Base-by-base conservation (phyloP, 31 red algal genomes). In the Odonthalia washingtoniensis region DNA sequence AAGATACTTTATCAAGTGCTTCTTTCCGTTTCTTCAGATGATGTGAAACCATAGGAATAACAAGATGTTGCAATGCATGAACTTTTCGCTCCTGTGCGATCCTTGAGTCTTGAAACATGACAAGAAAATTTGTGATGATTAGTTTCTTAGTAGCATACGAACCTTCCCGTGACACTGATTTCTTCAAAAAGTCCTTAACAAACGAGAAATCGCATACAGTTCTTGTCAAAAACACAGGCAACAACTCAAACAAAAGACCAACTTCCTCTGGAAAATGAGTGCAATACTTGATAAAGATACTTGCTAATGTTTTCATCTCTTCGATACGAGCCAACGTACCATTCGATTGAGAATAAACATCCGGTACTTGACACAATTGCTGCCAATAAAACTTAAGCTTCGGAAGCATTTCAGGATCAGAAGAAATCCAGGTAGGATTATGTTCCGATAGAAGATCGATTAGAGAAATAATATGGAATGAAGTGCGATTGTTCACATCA, bases 181-280 rank as follows among this genome's bases (percentile, higher is more conserved):
- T 72, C 28, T 74, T 74, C 36, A 94, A 69, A 72, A 96, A 99
- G 0, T 80, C 74, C 57, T 87, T 88, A 36, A 99, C 93, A 89
- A 97, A 97, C 0, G 92, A 80, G 72, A 99, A 99, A 65, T 99
- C 95, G 37, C 75, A 86, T 1, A 84, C 72, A 62, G 93, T 93
- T 64, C 94, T 75, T 2, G 86, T 57, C 12, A 93, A 95, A 88
- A 99, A 99, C 6, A 99, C 88, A 30, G 90, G 76, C 30, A 99
- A 81, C 27, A 99, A 78, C 30, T 90, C 75, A 87, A 97, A 99
- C 32, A 99, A 74, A 42, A 85, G 72, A 30, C 78, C 84, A 28
- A 97, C 66, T 66, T 94, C 91, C 16, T 70, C 82, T 26, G 46
- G 45, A 81, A 95, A 89, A 1, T 68, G 64, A 18, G 26, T 33